Evolutionary conservation across 305 asterid species (phyloP).

Genomic region (Fraxinus sp.): DNA sequence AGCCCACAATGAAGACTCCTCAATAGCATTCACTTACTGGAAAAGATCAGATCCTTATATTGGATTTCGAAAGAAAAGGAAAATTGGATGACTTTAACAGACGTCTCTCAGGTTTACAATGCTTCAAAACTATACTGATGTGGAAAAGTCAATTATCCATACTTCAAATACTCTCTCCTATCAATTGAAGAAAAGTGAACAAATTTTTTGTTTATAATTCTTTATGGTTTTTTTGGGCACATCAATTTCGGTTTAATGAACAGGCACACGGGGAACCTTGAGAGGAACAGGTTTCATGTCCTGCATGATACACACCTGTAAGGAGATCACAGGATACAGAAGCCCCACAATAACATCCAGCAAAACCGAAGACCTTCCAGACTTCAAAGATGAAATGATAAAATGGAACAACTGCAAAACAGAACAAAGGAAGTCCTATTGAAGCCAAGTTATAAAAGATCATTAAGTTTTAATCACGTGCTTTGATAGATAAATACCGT

Average conservation of each 20-base stretch:
- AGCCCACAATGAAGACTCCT: background rate
- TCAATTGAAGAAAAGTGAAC: background rate
- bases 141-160: background rate
- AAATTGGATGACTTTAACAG: slow-evolving; percentile 5
- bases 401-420: slow-evolving; percentile 83
- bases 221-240: slow-evolving; percentile 3
- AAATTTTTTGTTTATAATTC: background rate
- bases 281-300: slow-evolving; percentile 19
- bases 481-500: slow-evolving; percentile 62
- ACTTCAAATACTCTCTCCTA: slow-evolving; percentile 2
- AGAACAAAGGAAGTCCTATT: slow-evolving; percentile 24
- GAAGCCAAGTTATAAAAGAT: slow-evolving; percentile 21
- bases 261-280: slow-evolving; percentile 15
- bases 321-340: slow-evolving; percentile 81
- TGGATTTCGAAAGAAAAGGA: slow-evolving; percentile 6
- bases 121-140: background rate
- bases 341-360: slow-evolving; percentile 93
- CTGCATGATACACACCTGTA: slow-evolving; percentile 59
- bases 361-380: slow-evolving; percentile 92
- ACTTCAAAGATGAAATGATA: slow-evolving; percentile 84
- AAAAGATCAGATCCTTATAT: background rate
- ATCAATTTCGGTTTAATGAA: background rate
- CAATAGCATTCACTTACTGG: background rate
- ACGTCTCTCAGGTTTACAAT: background rate
- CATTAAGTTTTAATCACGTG: slow-evolving; percentile 16